Percentiles rank a stretch among this genome's conserved stretches.
These are phyloP conservation scores for Phyllosticta ampelicida DNA, from an alignment of 2,329 filamentous ascomycete species.

Conservation along the genomic window DNA sequence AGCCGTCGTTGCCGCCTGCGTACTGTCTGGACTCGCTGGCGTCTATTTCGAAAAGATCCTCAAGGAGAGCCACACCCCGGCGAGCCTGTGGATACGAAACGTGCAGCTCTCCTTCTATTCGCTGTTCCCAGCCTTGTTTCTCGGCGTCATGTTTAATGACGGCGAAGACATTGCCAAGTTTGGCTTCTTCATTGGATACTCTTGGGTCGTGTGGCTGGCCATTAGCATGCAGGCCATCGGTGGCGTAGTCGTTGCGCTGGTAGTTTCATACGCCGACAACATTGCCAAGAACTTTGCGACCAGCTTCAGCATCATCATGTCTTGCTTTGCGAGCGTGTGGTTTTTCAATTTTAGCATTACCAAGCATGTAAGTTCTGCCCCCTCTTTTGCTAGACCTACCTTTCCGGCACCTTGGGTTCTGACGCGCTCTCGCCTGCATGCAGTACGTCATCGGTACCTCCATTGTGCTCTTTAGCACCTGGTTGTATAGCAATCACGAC, in stretches of 20 bases:
- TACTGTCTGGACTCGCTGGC: conserved; percentile 73
- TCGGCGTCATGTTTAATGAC: conserved; percentile 80
- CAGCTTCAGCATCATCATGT: conserved; percentile 81
- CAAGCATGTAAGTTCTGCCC: conserved; percentile 49
- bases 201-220: conserved; percentile 78
- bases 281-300: conserved; percentile 92
- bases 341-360: conserved; percentile 69
- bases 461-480: conserved; percentile 71
- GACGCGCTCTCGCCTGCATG: conserved; percentile 10
- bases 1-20: conserved; percentile 66
- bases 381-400: not conserved
- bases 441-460: conserved; percentile 75
- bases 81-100: conserved; percentile 87
- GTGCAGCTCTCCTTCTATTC: conserved; percentile 93
- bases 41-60: conserved; percentile 87
- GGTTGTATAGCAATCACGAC: conserved; percentile 67
- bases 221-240: conserved; percentile 74
- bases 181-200: conserved; percentile 93
- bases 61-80: conserved; percentile 65
- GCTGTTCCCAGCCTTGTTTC: conserved; percentile 74
- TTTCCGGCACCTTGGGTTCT: conserved; percentile 2
- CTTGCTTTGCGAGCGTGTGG: conserved; percentile 72
- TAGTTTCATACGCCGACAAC: conserved; percentile 75
- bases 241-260: conserved; percentile 72
- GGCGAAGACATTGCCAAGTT: conserved; percentile 71